Percentiles rank a stretch among this genome's conserved stretches.
These are phyloP conservation scores for Salix purpurea DNA, from an alignment of 345 rosid genomes.

Conservation along the genomic window DNA sequence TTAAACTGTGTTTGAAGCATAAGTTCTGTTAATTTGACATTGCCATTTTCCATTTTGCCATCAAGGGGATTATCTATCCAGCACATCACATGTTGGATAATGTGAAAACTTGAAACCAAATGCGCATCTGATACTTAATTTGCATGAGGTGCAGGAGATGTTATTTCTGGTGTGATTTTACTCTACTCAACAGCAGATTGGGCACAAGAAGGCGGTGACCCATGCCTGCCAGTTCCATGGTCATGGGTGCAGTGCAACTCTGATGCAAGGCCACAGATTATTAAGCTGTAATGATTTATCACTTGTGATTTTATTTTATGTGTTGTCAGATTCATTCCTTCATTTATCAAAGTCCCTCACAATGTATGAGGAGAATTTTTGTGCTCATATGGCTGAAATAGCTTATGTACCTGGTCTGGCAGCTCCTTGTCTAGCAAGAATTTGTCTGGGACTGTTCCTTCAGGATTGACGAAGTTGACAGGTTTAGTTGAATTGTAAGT, in stretches of 20 bases:
- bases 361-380: conserved; percentile 7
- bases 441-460: conserved; percentile 72
- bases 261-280: conserved; percentile 58
- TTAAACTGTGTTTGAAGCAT: conserved; percentile 4
- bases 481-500: conserved; percentile 90
- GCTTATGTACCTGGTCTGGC: conserved; percentile 22
- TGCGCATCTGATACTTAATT: conserved; percentile 11
- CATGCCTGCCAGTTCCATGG: conserved; percentile 92
- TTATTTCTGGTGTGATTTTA: conserved; percentile 46
- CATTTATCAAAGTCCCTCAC: not conserved
- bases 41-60: not conserved
- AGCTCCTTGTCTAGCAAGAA: conserved; percentile 74
- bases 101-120: conserved; percentile 1
- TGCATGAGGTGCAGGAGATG: conserved; percentile 50
- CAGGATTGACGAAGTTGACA: conserved; percentile 60
- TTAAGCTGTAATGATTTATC: conserved; percentile 50
- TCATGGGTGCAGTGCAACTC: conserved; percentile 82
- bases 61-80: not conserved
- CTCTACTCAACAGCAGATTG: conserved; percentile 57
- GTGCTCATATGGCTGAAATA: not conserved
- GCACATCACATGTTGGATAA: not conserved
- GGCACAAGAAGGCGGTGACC: conserved; percentile 97
- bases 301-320: conserved; percentile 13
- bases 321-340: not conserved
- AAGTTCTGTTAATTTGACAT: not conserved